phyloP scores from a whole-genome alignment of 495 filamentous ascomycete species.

The Xylaria palmicola region DNA sequence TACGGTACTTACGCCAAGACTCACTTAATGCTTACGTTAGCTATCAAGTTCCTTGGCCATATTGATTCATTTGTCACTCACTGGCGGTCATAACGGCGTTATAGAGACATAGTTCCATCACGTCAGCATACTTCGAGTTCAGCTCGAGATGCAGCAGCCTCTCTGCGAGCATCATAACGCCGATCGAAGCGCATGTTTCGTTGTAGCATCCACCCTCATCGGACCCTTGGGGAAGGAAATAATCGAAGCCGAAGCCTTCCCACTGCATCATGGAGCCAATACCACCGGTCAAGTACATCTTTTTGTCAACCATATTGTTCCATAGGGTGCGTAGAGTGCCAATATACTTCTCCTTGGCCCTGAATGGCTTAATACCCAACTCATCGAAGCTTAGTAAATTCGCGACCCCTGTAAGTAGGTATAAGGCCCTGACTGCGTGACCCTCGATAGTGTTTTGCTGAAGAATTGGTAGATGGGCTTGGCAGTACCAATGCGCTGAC shows the following conservation, averaged over 20 bases:
- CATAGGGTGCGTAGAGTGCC: slow-evolving; percentile 47
- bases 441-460: slow-evolving; percentile 57
- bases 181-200: slow-evolving; percentile 61
- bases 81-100: slow-evolving; percentile 56
- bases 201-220: slow-evolving; percentile 62
- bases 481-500: slow-evolving; percentile 49
- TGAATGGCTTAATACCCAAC: slow-evolving; percentile 26
- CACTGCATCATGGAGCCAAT: slow-evolving; percentile 60
- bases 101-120: slow-evolving; percentile 61
- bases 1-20: slow-evolving; percentile 12
- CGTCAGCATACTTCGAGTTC: slow-evolving; percentile 52
- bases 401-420: slow-evolving; percentile 43
- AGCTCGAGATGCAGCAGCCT: slow-evolving; percentile 53
- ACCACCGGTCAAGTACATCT: slow-evolving; percentile 59
- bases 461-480: slow-evolving; percentile 54
- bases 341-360: slow-evolving; percentile 27
- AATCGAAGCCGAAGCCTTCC: slow-evolving; percentile 62
- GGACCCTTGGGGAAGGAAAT: slow-evolving; percentile 55
- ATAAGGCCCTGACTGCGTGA: slow-evolving; percentile 61
- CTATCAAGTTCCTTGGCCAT: background rate
- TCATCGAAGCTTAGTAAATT: slow-evolving; percentile 37
- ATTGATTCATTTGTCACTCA: background rate
- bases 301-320: slow-evolving; percentile 58
- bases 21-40: slow-evolving; percentile 10
- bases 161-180: slow-evolving; percentile 60